phyloP scores from a whole-genome alignment of 2,329 filamentous ascomycete species.

The Albifimbria verrucaria region DNA sequence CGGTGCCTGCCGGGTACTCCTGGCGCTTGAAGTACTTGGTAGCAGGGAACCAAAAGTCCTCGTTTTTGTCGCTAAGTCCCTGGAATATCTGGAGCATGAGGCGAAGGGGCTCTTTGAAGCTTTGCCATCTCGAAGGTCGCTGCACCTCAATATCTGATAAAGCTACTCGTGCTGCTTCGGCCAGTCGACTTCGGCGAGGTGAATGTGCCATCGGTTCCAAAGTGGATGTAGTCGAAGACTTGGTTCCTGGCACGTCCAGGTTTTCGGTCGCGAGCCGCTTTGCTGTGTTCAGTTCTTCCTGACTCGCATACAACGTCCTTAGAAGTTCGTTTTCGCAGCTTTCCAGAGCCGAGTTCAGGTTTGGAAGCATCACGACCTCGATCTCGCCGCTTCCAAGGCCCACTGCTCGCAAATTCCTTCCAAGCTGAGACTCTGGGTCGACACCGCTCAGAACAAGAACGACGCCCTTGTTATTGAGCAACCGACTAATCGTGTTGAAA shows the following conservation, averaged over 20 bases:
- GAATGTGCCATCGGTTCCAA: slow-evolving; percentile 61
- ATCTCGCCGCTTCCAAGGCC: slow-evolving; percentile 73
- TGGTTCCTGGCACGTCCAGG: slow-evolving; percentile 44
- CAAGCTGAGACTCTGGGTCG: slow-evolving; percentile 70
- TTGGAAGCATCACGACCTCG: slow-evolving; percentile 76
- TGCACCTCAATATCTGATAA: slow-evolving; percentile 63
- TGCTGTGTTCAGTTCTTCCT: slow-evolving; percentile 54
- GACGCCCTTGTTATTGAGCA: slow-evolving; percentile 74
- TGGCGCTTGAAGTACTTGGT: slow-evolving; percentile 71
- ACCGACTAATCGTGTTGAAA: slow-evolving; percentile 86
- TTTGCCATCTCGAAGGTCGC: slow-evolving; percentile 68
- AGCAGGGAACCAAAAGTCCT: slow-evolving; percentile 91
- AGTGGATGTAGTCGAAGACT: slow-evolving; percentile 27
- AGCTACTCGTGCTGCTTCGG: slow-evolving; percentile 72
- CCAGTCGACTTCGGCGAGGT: slow-evolving; percentile 74
- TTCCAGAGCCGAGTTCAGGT: slow-evolving; percentile 90
- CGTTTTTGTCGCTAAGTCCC: slow-evolving; percentile 77
- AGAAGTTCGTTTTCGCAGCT: slow-evolving; percentile 93
- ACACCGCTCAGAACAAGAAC: slow-evolving; percentile 81
- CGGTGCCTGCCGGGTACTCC: slow-evolving; percentile 64
- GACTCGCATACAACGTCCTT: slow-evolving; percentile 71
- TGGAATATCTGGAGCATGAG: slow-evolving; percentile 96
- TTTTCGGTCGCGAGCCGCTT: slow-evolving; percentile 39
- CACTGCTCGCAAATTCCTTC: slow-evolving; percentile 75
- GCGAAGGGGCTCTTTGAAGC: slow-evolving; percentile 84